Conservation (phyloP, 306 rosid species). For the Casuarina equisetifolia region DNA sequence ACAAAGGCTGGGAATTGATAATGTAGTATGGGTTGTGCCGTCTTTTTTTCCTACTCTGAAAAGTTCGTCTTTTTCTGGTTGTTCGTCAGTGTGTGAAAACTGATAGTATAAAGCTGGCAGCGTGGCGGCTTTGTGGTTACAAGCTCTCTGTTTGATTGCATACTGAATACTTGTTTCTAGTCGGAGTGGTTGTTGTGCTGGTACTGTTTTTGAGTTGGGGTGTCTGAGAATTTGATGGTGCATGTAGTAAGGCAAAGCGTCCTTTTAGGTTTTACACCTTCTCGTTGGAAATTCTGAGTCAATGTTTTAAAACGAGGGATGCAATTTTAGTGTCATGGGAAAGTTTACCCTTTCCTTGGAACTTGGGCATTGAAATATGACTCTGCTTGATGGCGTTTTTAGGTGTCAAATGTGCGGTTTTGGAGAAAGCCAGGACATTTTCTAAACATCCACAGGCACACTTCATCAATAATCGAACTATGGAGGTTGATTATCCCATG, state of each 20-base stretch:
- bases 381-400: neutral
- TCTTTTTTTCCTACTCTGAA: neutral
- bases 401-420: constrained; percentile 51
- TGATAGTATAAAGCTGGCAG: neutral
- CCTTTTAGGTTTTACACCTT: neutral
- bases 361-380: neutral
- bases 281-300: neutral
- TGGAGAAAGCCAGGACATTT: constrained; percentile 42
- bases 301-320: neutral
- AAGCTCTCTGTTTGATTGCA: neutral
- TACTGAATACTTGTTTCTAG: neutral
- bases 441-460: constrained; percentile 55
- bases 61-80: neutral
- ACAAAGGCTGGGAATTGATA: neutral
- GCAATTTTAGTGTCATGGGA: neutral
- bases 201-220: constrained; percentile 7
- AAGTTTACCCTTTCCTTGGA: neutral
- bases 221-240: constrained; percentile 5
- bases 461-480: constrained; percentile 83
- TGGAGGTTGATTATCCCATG: constrained; percentile 67
- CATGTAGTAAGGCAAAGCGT: neutral
- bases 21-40: neutral
- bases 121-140: neutral
- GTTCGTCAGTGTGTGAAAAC: neutral
- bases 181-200: neutral